Evolutionary conservation across 495 filamentous ascomycete species (phyloP), one percentile per base, ranked within the genome.

Genomic region (Penicillium waksmanii): DNA sequence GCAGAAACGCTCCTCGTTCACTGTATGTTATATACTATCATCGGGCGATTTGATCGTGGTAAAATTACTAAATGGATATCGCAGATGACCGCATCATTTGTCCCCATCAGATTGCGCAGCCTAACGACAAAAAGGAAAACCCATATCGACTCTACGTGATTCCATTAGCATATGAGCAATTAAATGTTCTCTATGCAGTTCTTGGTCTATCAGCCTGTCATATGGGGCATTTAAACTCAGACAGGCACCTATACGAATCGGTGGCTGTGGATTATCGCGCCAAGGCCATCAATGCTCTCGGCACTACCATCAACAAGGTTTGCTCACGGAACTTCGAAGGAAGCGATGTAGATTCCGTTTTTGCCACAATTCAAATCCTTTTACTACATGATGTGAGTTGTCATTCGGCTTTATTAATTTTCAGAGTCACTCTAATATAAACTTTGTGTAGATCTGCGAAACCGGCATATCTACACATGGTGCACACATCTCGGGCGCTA

Each of bases 361-460:
- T 77, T 44, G 71, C 68, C 10, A 77, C 66, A 5, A 77, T 77
- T 8, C 74, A 77, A 47, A 68, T 77, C 19, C 55, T 77, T 23
- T 58, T 77, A 21, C 67, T 77, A 10, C 73, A 76, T 43, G 74
- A 77, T 66, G 74, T 77, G 57, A 58, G 74, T 59, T 31, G 31
- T 9, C 9, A 17, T 42, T n/a, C 27, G 33, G 8, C 17, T 11
- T 40, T 8, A n/a, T 51, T 18, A 0, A 3, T 17, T 8, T 36
- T 17, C 50, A n/a, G 31, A 52, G 5, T 11, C 50, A 62, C n/a
- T 57, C 49, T 34, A 11, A 33, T 42, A 17, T 10, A 2, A 17
- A 44, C 6, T n/a, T 9, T 18, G 2, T 6, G 5, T 58, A 77
- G 74, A 76, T 77, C 9, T 66, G 63, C 18, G 74, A 76, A 62